Conservation (phyloP, 2,329 filamentous ascomycete species). For the Helminthosporium solani region DNA sequence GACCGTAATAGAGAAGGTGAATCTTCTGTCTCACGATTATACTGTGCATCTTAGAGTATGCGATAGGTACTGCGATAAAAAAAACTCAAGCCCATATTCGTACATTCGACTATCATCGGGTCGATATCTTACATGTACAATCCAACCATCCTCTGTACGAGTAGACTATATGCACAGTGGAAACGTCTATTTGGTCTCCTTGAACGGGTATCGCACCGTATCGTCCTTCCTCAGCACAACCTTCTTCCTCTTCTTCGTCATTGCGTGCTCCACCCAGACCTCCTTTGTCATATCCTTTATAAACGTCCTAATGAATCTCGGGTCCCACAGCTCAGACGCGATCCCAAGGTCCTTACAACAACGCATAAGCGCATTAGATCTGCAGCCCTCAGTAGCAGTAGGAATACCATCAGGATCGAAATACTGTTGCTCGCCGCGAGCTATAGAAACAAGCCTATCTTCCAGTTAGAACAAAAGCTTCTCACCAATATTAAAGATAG, state of each 20-base stretch:
- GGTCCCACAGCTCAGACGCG: conserved; percentile 95
- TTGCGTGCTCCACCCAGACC: conserved; percentile 83
- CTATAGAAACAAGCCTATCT: conserved; percentile 82
- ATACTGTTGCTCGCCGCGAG: conserved; percentile 91
- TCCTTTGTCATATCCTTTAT: conserved; percentile 73
- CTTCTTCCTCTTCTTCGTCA: conserved; percentile 85
- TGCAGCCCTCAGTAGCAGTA: conserved; percentile 93
- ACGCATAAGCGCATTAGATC: conserved; percentile 95
- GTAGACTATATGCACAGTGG: not conserved
- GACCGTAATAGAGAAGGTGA: conserved; percentile 11
- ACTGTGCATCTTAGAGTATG: not conserved
- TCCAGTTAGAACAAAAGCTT: not conserved
- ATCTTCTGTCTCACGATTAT: not conserved
- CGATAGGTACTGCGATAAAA: not conserved
- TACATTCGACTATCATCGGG: not conserved
- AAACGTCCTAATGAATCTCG: conserved; percentile 81
- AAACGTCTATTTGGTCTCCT: conserved; percentile 44
- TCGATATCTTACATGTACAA: conserved; percentile 8
- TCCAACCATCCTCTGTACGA: not conserved
- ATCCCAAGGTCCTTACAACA: conserved; percentile 98
- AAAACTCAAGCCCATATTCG: not conserved
- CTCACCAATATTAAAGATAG: not conserved
- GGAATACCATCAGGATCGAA: conserved; percentile 88
- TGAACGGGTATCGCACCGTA: conserved; percentile 65
- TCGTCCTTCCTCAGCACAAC: conserved; percentile 86